phyloP scores from a whole-genome alignment of 2,329 filamentous ascomycete species.

The Stemphylium beticola region DNA sequence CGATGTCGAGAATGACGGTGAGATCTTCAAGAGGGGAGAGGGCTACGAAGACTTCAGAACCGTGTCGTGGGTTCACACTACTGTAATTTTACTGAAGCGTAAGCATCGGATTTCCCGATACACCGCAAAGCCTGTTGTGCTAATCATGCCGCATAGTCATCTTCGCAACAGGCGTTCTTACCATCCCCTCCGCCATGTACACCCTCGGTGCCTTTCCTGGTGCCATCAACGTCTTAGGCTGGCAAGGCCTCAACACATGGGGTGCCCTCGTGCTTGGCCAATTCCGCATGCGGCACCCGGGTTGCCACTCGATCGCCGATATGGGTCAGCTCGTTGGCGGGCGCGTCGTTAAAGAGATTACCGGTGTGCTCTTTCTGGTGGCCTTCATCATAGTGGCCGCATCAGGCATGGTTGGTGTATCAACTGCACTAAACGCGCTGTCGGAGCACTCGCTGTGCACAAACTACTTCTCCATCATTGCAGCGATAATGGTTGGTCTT shows the following conservation, averaged over 20 bases:
- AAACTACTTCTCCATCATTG: slow-evolving; percentile 65
- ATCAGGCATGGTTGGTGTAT: slow-evolving; percentile 65
- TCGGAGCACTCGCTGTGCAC: slow-evolving; percentile 66
- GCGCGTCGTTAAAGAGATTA: slow-evolving; percentile 57
- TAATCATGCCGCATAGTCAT: slow-evolving; percentile 39
- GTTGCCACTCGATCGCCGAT: slow-evolving; percentile 62
- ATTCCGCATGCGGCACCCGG: slow-evolving; percentile 59
- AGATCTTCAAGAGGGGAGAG: slow-evolving; percentile 58
- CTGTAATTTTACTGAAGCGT: slow-evolving; percentile 61
- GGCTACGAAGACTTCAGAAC: slow-evolving; percentile 60
- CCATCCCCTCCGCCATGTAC: slow-evolving; percentile 58
- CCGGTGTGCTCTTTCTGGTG: slow-evolving; percentile 62
- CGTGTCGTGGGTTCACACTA: slow-evolving; percentile 59
- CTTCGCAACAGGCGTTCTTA: slow-evolving; percentile 59
- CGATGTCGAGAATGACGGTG: slow-evolving; percentile 47
- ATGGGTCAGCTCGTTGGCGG: slow-evolving; percentile 66
- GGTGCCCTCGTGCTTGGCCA: slow-evolving; percentile 58
- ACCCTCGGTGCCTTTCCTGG: slow-evolving; percentile 57
- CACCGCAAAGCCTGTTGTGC: no score
- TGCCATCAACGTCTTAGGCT: slow-evolving; percentile 56
- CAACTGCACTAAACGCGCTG: slow-evolving; percentile 66
- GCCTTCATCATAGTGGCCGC: slow-evolving; percentile 64
- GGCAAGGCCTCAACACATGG: slow-evolving; percentile 58
- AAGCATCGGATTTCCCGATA: neutral
- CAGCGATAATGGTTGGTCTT: slow-evolving; percentile 58